Evolutionary conservation across 2,329 filamentous ascomycete species (phyloP).

Genomic region (Lecanicillium sp.): DNA sequence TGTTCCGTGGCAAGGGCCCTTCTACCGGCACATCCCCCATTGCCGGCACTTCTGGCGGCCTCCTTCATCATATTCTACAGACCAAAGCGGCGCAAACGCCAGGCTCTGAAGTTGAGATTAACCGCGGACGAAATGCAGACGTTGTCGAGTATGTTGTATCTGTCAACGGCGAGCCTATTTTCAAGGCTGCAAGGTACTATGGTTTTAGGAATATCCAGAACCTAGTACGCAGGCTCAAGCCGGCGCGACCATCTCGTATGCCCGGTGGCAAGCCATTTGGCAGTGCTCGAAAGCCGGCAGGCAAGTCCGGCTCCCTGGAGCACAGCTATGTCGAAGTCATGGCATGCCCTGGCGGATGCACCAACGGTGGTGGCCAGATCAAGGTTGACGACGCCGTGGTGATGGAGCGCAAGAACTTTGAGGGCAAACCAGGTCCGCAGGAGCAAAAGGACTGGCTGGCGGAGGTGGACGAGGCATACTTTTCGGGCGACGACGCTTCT

Average conservation of each 20-base stretch:
- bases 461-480: slow-evolving; percentile 83
- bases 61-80: slow-evolving; percentile 75
- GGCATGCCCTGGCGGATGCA: slow-evolving; percentile 98
- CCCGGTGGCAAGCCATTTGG: slow-evolving; percentile 62
- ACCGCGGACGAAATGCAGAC: slow-evolving; percentile 79
- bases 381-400: slow-evolving; percentile 74
- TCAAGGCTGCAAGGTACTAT: slow-evolving; percentile 86
- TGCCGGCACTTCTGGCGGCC: slow-evolving; percentile 80
- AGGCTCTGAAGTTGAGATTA: slow-evolving; percentile 61
- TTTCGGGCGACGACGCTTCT: slow-evolving; percentile 57
- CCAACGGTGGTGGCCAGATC: slow-evolving; percentile 93
- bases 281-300: slow-evolving; percentile 43
- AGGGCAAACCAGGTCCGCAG: slow-evolving; percentile 55
- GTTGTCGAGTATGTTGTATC: slow-evolving; percentile 78
- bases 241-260: slow-evolving; percentile 67
- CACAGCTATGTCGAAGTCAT: slow-evolving; percentile 97
- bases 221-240: slow-evolving; percentile 84
- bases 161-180: slow-evolving; percentile 47
- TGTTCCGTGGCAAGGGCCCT: slow-evolving; percentile 52
- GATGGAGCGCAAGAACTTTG: slow-evolving; percentile 36
- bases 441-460: slow-evolving; percentile 83
- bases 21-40: slow-evolving; percentile 36
- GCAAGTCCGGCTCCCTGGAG: slow-evolving; percentile 46
- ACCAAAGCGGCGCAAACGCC: slow-evolving; percentile 63
- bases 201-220: slow-evolving; percentile 99